These are phyloP conservation scores for Aspergillus amoenus DNA, from an alignment of 2,329 filamentous ascomycete species.

Conservation along the genomic window DNA sequence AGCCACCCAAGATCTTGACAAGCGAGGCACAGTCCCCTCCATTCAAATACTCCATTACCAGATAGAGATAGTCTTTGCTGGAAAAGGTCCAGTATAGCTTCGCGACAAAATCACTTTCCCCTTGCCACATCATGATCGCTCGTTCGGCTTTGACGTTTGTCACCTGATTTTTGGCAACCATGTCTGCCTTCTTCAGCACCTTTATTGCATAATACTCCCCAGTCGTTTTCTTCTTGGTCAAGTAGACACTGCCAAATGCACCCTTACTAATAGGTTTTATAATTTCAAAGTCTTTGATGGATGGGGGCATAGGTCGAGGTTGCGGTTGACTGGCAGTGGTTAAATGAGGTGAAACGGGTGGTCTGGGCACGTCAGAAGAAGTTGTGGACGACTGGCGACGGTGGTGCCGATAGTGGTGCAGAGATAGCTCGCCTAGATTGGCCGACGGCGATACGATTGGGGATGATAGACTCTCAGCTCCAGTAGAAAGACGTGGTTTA, in stretches of 20 bases:
- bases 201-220: constrained; percentile 99
- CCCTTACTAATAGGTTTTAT: constrained; percentile 99
- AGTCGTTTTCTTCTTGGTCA: constrained; percentile 98
- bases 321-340: constrained; percentile 77
- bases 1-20: constrained; percentile 86
- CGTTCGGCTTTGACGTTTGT: constrained; percentile 98
- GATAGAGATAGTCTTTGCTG: constrained; percentile 96
- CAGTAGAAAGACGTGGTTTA: constrained; percentile 69
- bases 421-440: constrained; percentile 68
- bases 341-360: constrained; percentile 79
- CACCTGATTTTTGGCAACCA: constrained; percentile 99
- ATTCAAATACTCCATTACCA: constrained; percentile 99
- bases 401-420: constrained; percentile 64
- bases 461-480: constrained; percentile 63
- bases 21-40: constrained; percentile 95
- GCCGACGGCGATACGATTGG: constrained; percentile 89
- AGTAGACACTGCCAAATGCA: constrained; percentile 94
- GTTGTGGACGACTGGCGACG: constrained; percentile 88
- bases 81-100: constrained; percentile 99
- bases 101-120: constrained; percentile 96
- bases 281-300: constrained; percentile 98
- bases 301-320: constrained; percentile 84
- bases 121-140: constrained; percentile 99
- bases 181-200: constrained; percentile 98
- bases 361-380: constrained; percentile 66